Base-by-base conservation (phyloP, 139 green algal species). In the Asterochloris erici region DNA sequence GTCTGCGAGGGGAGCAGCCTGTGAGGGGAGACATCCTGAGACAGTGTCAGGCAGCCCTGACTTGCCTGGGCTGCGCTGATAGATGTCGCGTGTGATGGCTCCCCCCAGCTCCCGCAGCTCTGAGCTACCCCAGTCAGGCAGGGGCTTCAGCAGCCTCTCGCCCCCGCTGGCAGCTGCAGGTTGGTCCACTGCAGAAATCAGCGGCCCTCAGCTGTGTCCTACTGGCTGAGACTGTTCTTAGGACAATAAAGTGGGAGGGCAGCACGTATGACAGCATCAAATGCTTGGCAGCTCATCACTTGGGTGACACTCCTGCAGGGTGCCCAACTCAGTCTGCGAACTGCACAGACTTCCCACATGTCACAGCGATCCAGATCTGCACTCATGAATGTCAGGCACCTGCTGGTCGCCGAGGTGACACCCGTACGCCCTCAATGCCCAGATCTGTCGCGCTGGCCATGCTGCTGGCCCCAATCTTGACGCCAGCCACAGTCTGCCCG, bases 61-160 rank as follows among this genome's bases (percentile, higher is more conserved):
- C 38, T 54, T 54, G 38, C 38, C 85, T 9, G 87, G 91, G 68
- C 73, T 88, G 13, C 87, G 79, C 66, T 86, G 86, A 81, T 89
- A 91, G 79, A 95, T 95, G 84, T 93, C 90, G 0, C 87, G 83
- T 12, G 66, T 88, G 69, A 94, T 91, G 77, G 89, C 89, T n/a
- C 85, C 78, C 0, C 86, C 90, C 60, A 95, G 84, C 28, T 93
- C 88, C 1, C 88, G 81, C 77, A 92, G 75, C 81, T 95, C 91
- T 28, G 88, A 74, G 78, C 63, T 74, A 14, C 78, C 78, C 26
- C 73, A 26, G 63, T 82, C 85, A 61, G 90, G 90, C 66, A 93
- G 77, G 16, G 88, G 88, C 83, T 93, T 93, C 47, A 93, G 69
- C 60, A 91, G 60, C n/a, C 86, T 82, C 24, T 80, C n/a, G 9